phyloP scores from a whole-genome alignment of 2,329 filamentous ascomycete species.

The Colletotrichum sp. region DNA sequence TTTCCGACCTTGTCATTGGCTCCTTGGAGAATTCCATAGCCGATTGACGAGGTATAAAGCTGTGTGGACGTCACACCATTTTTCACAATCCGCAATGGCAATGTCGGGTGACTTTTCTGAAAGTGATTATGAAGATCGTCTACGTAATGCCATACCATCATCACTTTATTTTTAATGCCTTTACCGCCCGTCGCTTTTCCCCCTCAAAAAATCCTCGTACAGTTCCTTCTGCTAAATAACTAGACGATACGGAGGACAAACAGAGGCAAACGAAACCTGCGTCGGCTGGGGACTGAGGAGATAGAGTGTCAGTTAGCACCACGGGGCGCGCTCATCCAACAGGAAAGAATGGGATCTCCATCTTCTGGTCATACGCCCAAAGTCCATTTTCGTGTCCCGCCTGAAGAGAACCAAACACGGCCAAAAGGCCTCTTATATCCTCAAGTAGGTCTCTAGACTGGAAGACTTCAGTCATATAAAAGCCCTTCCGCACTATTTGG shows the following conservation, averaged over 20 bases:
- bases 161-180: fast-evolving
- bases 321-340: not conserved
- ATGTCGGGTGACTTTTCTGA: not conserved
- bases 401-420: not conserved
- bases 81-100: not conserved
- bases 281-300: fast-evolving
- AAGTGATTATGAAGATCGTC: not conserved
- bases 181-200: not conserved
- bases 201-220: fast-evolving
- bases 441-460: not conserved
- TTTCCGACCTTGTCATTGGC: fast-evolving
- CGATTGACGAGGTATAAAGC: not conserved
- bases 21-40: not conserved
- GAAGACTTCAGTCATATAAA: not conserved
- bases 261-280: not conserved
- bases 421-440: not conserved
- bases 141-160: fast-evolving
- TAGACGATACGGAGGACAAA: not conserved
- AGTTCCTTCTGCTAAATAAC: not conserved
- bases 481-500: not conserved
- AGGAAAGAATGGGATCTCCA: not conserved
- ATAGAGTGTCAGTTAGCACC: not conserved
- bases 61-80: fast-evolving
- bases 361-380: not conserved
- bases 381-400: too few relatives aligned